Percentiles rank a stretch among this genome's conserved stretches.
These are phyloP conservation scores for Termitomyces bulborhizus DNA, from an alignment of 768 basidiomycete genomes.

Conservation along the genomic window DNA sequence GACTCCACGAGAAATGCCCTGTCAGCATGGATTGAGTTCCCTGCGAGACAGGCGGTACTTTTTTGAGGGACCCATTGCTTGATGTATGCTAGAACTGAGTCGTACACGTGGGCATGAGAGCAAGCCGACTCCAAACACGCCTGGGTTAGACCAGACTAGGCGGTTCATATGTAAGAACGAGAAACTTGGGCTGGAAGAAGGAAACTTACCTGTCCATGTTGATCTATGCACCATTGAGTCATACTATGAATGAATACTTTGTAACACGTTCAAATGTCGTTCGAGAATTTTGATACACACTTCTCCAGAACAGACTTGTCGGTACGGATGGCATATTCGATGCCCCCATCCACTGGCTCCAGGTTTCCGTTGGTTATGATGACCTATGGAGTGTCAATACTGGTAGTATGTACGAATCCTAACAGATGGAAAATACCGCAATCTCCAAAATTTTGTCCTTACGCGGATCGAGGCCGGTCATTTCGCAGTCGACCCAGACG, in stretches of 20 bases:
- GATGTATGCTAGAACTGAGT: constrained; percentile 68
- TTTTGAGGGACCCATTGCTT: constrained; percentile 76
- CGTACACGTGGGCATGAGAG: constrained; percentile 51
- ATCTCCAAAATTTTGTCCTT: constrained; percentile 77
- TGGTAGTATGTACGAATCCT: not conserved
- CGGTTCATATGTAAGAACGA: not conserved
- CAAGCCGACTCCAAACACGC: constrained; percentile 73
- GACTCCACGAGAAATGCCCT: constrained; percentile 62
- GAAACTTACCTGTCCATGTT: constrained; percentile 63
- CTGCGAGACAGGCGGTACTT: constrained; percentile 67
- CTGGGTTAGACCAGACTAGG: constrained; percentile 74
- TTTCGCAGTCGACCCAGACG: constrained; percentile 87
- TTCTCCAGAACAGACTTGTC: constrained; percentile 63
- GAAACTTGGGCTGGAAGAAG: not conserved
- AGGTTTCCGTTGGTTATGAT: constrained; percentile 85
- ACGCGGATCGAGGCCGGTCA: constrained; percentile 68
- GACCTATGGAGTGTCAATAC: constrained; percentile 39
- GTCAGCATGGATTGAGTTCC: constrained; percentile 84
- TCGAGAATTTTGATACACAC: constrained; percentile 33
- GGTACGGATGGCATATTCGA: constrained; percentile 69
- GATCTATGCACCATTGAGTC: constrained; percentile 81
- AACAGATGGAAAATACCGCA: constrained; percentile 37
- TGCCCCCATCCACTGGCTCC: constrained; percentile 72
- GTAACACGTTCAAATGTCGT: not conserved
- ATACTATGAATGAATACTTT: constrained; percentile 44